phyloP scores from a whole-genome alignment of 768 basidiomycete genomes.

The Strobilomyces confusus region DNA sequence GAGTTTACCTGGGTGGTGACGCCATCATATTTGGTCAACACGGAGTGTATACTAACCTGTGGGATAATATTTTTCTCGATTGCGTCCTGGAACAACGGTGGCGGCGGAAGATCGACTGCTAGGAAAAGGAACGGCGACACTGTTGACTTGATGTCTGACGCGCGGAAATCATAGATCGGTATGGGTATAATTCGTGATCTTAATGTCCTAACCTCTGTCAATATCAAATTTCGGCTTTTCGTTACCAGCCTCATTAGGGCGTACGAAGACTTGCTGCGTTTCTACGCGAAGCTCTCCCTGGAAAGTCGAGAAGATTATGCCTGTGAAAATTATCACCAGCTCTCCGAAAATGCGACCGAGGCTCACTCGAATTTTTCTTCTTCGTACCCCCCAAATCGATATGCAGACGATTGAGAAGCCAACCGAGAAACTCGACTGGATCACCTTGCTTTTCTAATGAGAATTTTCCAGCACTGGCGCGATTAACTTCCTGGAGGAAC shows the following conservation, averaged over 20 bases:
- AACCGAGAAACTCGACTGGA: constrained; percentile 92
- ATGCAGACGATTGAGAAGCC: constrained; percentile 92
- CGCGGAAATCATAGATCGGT: constrained; percentile 21
- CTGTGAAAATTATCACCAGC: constrained; percentile 38
- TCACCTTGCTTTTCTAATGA: constrained; percentile 93
- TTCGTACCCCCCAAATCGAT: constrained; percentile 93
- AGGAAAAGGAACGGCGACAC: constrained; percentile 94
- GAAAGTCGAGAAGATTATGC: constrained; percentile 89
- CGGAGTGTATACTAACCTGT: constrained; percentile 87
- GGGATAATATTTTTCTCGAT: constrained; percentile 99
- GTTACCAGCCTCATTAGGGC: constrained; percentile 67
- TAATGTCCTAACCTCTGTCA: constrained; percentile 66
- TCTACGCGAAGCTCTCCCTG: constrained; percentile 93
- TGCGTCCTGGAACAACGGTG: constrained; percentile 94
- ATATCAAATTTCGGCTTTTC: constrained; percentile 92
- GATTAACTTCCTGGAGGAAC: constrained; percentile 93
- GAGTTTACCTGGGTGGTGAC: constrained; percentile 72
- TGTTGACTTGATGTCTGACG: constrained; percentile 75
- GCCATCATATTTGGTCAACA: constrained; percentile 94
- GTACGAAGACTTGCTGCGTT: constrained; percentile 88
- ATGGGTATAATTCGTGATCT: constrained; percentile 3
- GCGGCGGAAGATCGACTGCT: constrained; percentile 92
- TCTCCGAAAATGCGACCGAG: constrained; percentile 8
- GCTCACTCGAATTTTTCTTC: constrained; percentile 84
- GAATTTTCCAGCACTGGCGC: constrained; percentile 87